Base-by-base conservation (phyloP, 495 filamentous ascomycete genomes). In the Penicillium roqueforti region DNA sequence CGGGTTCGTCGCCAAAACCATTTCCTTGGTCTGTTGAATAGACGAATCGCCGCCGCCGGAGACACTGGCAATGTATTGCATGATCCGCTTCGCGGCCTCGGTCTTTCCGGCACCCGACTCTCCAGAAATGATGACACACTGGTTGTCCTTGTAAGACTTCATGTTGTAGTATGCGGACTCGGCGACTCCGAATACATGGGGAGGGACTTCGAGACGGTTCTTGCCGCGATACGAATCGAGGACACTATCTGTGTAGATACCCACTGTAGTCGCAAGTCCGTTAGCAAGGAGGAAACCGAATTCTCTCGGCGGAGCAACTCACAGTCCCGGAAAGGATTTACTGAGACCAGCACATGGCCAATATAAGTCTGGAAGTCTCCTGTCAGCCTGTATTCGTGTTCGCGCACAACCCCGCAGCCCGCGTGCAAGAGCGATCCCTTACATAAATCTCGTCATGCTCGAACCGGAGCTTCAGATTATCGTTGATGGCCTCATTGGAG, bases 21-120 rank as follows among this genome's bases (percentile, higher is more conserved):
- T 97, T 62, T 97, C 90, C 73, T 97, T 99, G 62, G 90, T 96
- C 67, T 96, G 82, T 68, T 97, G 89, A 66, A 97, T 97, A n/a
- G 89, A 91, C 23, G 87, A 89, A 62, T 91, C 86, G 59, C 78
- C 85, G 39, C 91, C 89, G 37, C 90, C 91, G 1, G 95, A 97
- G 5, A 96, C 92, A 65, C 87, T 96, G 49, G 95, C 95, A 73
- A 99, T 97, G 73, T 97, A 97, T 72, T 97, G 95, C 92, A 99
- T 99, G 58, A 99, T 87, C 58, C 92, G 84, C 78, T 99, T 99
- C 47, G 95, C 95, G 0, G 95, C 95, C 69, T 99, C 95, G n/a
- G 95, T 99, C 76, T 99, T 99, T 62, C 95, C 95, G 10, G 95
- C 95, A 54, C 95, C 95, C 8, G 95, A 97, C 77, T 99, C 95